Base-by-base conservation (phyloP, 805 yeast genomes). In the Myxozyma lipomycoides region DNA sequence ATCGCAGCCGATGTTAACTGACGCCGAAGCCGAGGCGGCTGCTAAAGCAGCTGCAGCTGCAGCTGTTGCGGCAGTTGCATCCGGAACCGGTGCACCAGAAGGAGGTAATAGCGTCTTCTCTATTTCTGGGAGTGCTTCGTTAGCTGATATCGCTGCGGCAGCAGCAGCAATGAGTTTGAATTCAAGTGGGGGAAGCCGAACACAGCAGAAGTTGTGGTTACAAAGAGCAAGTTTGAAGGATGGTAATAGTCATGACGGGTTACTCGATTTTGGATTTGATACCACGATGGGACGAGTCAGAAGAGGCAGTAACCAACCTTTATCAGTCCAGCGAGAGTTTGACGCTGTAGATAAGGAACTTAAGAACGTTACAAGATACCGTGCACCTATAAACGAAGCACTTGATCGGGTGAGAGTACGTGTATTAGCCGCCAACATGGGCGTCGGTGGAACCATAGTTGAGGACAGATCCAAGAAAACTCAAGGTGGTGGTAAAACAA, bases 31-130 rank as follows among this genome's bases (percentile, higher is more conserved):
- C 7, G 44, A 52, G 1, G 59, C 57, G 2, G 59, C 59, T 7
- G 57, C 57, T 6, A 48, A 44, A 15, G 57, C 57, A 3, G 59
- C 59, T 1, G 59, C 57, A 12, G 57, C 52, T 1, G 59, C 59
- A 1, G 59, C 59, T 15, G 57, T 48, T 9, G 56, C 56, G 3
- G 59, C 59, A 2, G 56, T 55, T 5, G 59, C 53, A 3, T 26
- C 49, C 32, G 40, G 32, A 18, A 38, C 9, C 18, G 23, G 25
- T 10, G 9, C 17, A 15, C 9, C 40, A 10, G 9, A 15, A 15
- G 12, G 40, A 9, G 7, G 19, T 9, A n/a, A n/a, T n/a, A n/a
- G 43, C 32, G 32, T 40, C 38, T 50, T 18, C 49, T 51, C 23
- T 41, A 41, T 50, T 3, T 19, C 37, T 18, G 49, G 52, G 15